Conservation (phyloP, 2,329 filamentous ascomycete genomes). For the Ascochyta fabae region DNA sequence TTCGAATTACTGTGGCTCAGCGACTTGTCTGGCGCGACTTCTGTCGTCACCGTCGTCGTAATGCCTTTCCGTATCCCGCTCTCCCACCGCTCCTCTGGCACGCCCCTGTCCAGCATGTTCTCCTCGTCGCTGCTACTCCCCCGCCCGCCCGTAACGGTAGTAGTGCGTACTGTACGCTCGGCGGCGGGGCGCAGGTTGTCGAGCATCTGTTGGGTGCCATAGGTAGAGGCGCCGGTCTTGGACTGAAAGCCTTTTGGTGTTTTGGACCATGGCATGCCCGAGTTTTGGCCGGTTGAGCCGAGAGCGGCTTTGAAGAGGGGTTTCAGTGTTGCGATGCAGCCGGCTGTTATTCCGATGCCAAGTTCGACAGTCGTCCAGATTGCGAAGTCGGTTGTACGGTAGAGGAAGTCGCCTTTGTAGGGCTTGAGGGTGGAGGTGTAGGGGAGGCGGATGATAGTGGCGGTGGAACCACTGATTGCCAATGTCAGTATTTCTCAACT, state of each 20-base stretch:
- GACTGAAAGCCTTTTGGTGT: conserved; percentile 12
- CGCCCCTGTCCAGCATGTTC: conserved; percentile 20
- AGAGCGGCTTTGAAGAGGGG: conserved; percentile 32
- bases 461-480: conserved; percentile 47
- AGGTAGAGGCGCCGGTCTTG: conserved; percentile 3
- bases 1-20: neutral
- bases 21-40: conserved; percentile 9
- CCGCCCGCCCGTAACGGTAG: conserved; percentile 29
- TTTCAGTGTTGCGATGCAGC: conserved; percentile 37
- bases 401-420: conserved; percentile 42
- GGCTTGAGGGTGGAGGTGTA: conserved; percentile 34
- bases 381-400: conserved; percentile 39
- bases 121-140: conserved; percentile 33
- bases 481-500: conserved; percentile 8
- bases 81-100: conserved; percentile 21
- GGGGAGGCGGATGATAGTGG: conserved; percentile 39
- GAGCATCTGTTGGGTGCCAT: conserved; percentile 18
- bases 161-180: conserved; percentile 28
- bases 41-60: conserved; percentile 27
- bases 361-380: conserved; percentile 41
- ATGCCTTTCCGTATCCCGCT: conserved; percentile 22
- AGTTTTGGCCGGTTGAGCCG: conserved; percentile 19
- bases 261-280: conserved; percentile 27
- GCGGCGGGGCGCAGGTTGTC: conserved; percentile 26
- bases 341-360: conserved; percentile 37